These are phyloP conservation scores for Lanmaoa rubissima DNA, from an alignment of 768 basidiomycete species.

Conservation along the genomic window DNA sequence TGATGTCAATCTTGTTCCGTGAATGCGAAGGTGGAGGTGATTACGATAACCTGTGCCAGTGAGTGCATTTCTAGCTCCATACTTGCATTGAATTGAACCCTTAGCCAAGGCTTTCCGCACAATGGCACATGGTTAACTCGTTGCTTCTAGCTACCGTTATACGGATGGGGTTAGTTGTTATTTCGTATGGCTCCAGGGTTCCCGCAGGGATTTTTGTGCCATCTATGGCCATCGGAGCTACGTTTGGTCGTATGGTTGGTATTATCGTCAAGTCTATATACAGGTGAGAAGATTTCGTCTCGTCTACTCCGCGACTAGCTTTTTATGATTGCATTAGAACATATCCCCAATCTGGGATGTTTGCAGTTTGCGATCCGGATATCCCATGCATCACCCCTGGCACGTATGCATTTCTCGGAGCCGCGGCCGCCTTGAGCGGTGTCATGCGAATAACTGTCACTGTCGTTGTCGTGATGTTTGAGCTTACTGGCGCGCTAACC, in stretches of 20 bases:
- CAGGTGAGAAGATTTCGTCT: constrained; percentile 49
- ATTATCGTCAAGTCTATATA: constrained; percentile 95
- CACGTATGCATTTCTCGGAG: constrained; percentile 96
- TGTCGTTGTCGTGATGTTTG: constrained; percentile 99
- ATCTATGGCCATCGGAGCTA: constrained; percentile 97
- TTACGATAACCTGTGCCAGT: constrained; percentile 95
- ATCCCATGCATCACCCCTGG: constrained; percentile 97
- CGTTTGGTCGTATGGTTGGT: constrained; percentile 95
- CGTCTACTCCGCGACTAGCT: not conserved
- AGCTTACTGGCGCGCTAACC: constrained; percentile 93
- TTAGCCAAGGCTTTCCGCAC: constrained; percentile 66
- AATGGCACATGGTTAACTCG: constrained; percentile 95
- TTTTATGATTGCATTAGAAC: constrained; percentile 45
- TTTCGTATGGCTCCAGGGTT: constrained; percentile 95
- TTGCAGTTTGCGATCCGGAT: constrained; percentile 87
- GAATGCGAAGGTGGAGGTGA: constrained; percentile 95
- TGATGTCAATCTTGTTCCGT: constrained; percentile 89
- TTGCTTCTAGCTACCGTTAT: constrained; percentile 89
- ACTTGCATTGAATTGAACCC: constrained; percentile 5
- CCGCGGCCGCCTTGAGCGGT: constrained; percentile 93
- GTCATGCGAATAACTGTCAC: constrained; percentile 97
- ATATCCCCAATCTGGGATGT: constrained; percentile 81
- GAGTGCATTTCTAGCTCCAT: constrained; percentile 33
- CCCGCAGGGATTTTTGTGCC: constrained; percentile 98
- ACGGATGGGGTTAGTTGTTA: constrained; percentile 79